Evolutionary conservation across 1,139 yeast species (phyloP).

Genomic region (Zygosaccharomyces pseudobailii): DNA sequence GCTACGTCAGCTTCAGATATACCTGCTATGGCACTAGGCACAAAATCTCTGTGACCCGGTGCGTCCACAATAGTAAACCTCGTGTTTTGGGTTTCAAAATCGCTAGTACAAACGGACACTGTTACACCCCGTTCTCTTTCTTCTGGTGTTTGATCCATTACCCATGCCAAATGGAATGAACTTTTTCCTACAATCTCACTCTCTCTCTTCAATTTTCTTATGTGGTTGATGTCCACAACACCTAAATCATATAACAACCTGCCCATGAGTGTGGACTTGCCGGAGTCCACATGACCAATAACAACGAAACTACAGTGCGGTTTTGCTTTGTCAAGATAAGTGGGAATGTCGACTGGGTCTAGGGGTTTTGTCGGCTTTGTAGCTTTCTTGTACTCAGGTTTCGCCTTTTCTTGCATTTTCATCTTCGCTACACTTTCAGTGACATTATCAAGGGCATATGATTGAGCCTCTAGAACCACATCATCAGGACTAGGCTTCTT

Average conservation of each 20-base stretch:
- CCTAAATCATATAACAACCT: slow-evolving; percentile 76
- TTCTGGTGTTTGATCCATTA: slow-evolving; percentile 90
- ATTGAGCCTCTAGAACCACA: slow-evolving; percentile 57
- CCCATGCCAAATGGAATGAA: slow-evolving; percentile 96
- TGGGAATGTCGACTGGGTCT: slow-evolving; percentile 36
- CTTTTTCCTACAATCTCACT: slow-evolving; percentile 82
- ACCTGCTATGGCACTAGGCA: slow-evolving; percentile 98
- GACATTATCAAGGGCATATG: slow-evolving; percentile 43
- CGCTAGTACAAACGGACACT: slow-evolving; percentile 82
- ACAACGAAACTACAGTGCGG: slow-evolving; percentile 78
- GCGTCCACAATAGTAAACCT: slow-evolving; percentile 90
- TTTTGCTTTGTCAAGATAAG: slow-evolving; percentile 39
- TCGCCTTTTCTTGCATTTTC: slow-evolving; percentile 14
- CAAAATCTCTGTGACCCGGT: slow-evolving; percentile 96
- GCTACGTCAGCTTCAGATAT: slow-evolving; percentile 79
- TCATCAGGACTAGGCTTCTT: slow-evolving; percentile 82
- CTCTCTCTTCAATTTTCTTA: slow-evolving; percentile 73
- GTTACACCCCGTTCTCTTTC: slow-evolving; percentile 92
- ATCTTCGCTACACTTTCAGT: slow-evolving; percentile 17
- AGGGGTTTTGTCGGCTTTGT: slow-evolving; percentile 36
- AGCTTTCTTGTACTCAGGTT: slow-evolving; percentile 23
- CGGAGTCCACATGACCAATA: slow-evolving; percentile 97
- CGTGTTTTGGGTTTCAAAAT: slow-evolving; percentile 62
- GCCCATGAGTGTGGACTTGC: slow-evolving; percentile 94
- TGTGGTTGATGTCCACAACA: slow-evolving; percentile 70